phyloP scores from a whole-genome alignment of 495 filamentous ascomycete species.

The Tetracladium marchalianum region DNA sequence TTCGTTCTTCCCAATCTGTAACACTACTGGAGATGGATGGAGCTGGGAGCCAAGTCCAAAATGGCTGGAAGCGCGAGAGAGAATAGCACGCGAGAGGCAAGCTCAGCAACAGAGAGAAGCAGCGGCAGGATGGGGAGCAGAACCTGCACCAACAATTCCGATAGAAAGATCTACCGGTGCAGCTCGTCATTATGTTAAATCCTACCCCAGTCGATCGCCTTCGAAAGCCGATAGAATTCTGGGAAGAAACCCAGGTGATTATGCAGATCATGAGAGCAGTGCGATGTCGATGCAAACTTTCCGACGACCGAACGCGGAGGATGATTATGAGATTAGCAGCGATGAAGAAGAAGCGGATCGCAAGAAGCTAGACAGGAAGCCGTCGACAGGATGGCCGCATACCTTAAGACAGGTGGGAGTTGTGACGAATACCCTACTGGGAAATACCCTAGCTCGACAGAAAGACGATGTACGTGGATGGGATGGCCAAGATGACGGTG shows the following conservation, averaged over 20 bases:
- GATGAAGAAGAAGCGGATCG: conserved; percentile 21
- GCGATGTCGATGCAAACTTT: conserved; percentile 24
- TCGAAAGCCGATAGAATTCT: conserved; percentile 28
- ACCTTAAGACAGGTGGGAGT: conserved; percentile 9
- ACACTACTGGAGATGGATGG: conserved; percentile 89
- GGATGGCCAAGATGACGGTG: conserved; percentile 17
- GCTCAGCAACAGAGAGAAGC: conserved; percentile 47
- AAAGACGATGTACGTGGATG: conserved; percentile 18
- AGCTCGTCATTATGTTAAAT: conserved; percentile 18
- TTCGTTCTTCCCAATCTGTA: conserved; percentile 76
- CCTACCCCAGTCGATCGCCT: conserved; percentile 7
- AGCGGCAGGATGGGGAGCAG: conserved; percentile 43
- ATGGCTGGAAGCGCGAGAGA: conserved; percentile 59
- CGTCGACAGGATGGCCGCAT: conserved; percentile 15
- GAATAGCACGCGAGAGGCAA: conserved; percentile 46
- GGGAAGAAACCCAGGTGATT: conserved; percentile 22
- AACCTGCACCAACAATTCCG: conserved; percentile 7
- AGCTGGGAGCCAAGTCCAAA: conserved; percentile 73
- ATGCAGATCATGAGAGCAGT: conserved; percentile 17
- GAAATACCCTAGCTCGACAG: conserved; percentile 17
- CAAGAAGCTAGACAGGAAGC: conserved; percentile 11
- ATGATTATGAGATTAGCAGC: conserved; percentile 17
- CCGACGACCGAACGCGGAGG: conserved; percentile 2
- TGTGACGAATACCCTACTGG: conserved; percentile 18
- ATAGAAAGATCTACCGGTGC: conserved; percentile 10